These are phyloP conservation scores for Pestalotiopsis sp. DNA, from an alignment of 2,329 filamentous ascomycete genomes.

Conservation along the genomic window DNA sequence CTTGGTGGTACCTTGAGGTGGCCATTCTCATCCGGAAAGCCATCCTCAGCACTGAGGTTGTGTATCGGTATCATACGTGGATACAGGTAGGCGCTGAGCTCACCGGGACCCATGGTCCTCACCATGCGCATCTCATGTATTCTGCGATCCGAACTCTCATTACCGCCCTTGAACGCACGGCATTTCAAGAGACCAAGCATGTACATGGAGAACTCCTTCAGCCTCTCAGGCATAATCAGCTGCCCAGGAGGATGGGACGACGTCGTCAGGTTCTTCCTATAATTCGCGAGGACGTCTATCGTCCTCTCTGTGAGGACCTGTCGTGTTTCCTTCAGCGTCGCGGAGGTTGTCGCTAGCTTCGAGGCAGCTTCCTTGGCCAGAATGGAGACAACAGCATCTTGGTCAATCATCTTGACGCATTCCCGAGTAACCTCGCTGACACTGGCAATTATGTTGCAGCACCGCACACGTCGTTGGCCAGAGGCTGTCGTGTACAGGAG, in stretches of 20 bases:
- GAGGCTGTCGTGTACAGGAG: conserved; percentile 90
- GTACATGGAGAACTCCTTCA: conserved; percentile 98
- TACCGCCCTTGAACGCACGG: conserved; percentile 89
- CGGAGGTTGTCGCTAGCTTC: conserved; percentile 73
- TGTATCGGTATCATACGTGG: conserved; percentile 91
- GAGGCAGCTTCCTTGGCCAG: conserved; percentile 92
- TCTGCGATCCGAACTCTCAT: conserved; percentile 86
- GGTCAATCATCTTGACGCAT: conserved; percentile 89
- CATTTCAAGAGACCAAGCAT: conserved; percentile 88
- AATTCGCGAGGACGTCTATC: conserved; percentile 87
- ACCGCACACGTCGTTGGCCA: conserved; percentile 87
- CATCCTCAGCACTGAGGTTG: conserved; percentile 83
- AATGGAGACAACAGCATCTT: conserved; percentile 87
- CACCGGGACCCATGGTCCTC: conserved; percentile 81
- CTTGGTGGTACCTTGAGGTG: conserved; percentile 82
- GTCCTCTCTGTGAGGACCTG: conserved; percentile 85
- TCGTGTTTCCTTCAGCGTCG: conserved; percentile 81
- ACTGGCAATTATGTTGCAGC: conserved; percentile 90
- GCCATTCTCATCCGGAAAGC: conserved; percentile 86
- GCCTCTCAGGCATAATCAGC: conserved; percentile 89
- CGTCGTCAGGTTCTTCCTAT: conserved; percentile 86
- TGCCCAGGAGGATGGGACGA: conserved; percentile 87
- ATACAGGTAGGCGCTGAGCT: conserved; percentile 91
- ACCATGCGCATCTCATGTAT: conserved; percentile 92
- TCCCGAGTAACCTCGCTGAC: conserved; percentile 86